Percentiles rank a stretch among this genome's conserved stretches.
phyloP scores from a whole-genome alignment of 495 filamentous ascomycete species.

The Beverwykella pulmonaria region DNA sequence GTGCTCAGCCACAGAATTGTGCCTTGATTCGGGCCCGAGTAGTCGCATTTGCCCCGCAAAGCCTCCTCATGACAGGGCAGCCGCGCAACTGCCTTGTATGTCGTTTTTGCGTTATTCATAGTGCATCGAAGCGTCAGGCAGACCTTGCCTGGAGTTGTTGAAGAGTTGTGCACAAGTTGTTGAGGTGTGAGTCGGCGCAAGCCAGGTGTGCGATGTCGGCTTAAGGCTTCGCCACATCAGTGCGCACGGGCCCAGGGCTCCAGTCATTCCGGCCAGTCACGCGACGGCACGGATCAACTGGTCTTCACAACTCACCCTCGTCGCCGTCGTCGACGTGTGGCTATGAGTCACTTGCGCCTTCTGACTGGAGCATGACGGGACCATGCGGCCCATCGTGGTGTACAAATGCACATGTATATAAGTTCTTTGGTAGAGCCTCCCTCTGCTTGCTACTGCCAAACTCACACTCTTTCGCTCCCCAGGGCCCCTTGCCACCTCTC shows the following conservation, averaged over 20 bases:
- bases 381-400: not conserved
- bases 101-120: not conserved
- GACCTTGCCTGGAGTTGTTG: slow-evolving; percentile 14
- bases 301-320: slow-evolving; percentile 10
- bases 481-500: not conserved
- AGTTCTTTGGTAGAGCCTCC: slow-evolving; percentile 10
- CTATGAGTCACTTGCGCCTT: slow-evolving; percentile 31
- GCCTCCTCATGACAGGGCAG: slow-evolving; percentile 14
- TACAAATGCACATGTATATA: slow-evolving; percentile 25
- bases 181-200: slow-evolving; percentile 17
- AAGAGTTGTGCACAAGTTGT: no score
- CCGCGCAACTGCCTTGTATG: slow-evolving; percentile 13
- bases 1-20: slow-evolving; percentile 28
- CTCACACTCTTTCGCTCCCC: slow-evolving; percentile 3
- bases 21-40: not conserved
- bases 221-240: slow-evolving; percentile 30
- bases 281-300: slow-evolving; percentile 14
- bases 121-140: slow-evolving; percentile 16
- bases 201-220: slow-evolving; percentile 19
- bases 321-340: slow-evolving; percentile 16
- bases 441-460: slow-evolving; percentile 1
- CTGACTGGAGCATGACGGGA: slow-evolving; percentile 15
- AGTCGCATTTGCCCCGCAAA: slow-evolving; percentile 1
- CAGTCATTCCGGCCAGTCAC: slow-evolving; percentile 30
- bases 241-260: slow-evolving; percentile 12